Conservation (phyloP, 2,329 filamentous ascomycete genomes). For the Chalara sp. region DNA sequence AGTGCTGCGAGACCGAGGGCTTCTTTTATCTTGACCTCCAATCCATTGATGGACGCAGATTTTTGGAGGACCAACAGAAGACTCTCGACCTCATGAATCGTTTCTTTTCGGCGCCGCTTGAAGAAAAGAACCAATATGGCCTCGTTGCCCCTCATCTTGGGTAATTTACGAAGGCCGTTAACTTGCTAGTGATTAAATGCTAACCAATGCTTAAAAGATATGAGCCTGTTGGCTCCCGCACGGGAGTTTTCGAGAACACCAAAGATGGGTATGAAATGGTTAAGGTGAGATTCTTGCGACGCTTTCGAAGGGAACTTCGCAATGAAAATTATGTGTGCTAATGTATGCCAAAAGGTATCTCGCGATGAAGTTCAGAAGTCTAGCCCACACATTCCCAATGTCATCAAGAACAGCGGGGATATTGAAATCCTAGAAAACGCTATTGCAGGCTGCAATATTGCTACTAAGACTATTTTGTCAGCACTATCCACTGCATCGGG, state of each 20-base stretch:
- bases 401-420: slow-evolving; percentile 42
- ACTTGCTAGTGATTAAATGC: no score
- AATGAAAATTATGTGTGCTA: background rate
- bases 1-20: slow-evolving; percentile 42
- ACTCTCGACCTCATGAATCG: slow-evolving; percentile 47
- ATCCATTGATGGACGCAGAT: slow-evolving; percentile 44
- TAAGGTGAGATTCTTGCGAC: slow-evolving; percentile 29
- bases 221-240: slow-evolving; percentile 41
- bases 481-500: slow-evolving; percentile 39
- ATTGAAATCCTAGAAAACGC: slow-evolving; percentile 41
- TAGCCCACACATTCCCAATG: slow-evolving; percentile 38
- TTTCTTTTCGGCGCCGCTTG: slow-evolving; percentile 46
- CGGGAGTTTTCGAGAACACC: slow-evolving; percentile 39
- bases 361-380: slow-evolving; percentile 43
- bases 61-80: slow-evolving; percentile 45
- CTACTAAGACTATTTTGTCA: slow-evolving; percentile 33
- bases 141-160: slow-evolving; percentile 45
- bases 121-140: slow-evolving; percentile 50
- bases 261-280: slow-evolving; percentile 49
- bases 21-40: slow-evolving; percentile 51
- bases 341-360: slow-evolving; percentile 29
- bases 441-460: slow-evolving; percentile 43
- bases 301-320: slow-evolving; percentile 12
- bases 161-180: background rate
- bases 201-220: slow-evolving; percentile 29